These are phyloP conservation scores for Furcasterigmium sp. DNA, from an alignment of 2,329 filamentous ascomycete genomes.

Conservation along the genomic window DNA sequence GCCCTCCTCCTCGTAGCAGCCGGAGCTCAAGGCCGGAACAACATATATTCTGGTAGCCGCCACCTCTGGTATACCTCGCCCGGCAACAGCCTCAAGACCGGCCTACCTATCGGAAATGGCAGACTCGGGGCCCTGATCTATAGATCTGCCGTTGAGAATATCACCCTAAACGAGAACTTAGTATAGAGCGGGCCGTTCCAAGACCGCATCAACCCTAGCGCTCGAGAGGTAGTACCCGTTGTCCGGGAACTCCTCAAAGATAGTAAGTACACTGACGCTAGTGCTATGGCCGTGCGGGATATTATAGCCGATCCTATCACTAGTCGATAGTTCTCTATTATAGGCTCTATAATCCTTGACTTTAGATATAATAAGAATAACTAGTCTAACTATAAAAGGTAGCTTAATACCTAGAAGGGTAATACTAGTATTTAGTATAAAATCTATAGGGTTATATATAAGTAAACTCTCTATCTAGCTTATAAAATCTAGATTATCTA, in stretches of 20 bases:
- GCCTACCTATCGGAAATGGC: conserved; percentile 45
- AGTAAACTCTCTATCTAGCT: conserved; percentile 9
- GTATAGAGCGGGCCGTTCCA: conserved; percentile 40
- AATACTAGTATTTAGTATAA: conserved; percentile 30
- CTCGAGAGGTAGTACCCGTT: conserved; percentile 22
- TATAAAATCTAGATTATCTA: conserved; percentile 12
- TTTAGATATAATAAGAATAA: conserved; percentile 24
- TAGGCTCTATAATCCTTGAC: conserved; percentile 27
- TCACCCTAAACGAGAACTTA: conserved; percentile 42
- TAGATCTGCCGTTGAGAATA: conserved; percentile 33
- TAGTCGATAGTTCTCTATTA: conserved; percentile 31
- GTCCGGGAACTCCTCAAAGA: conserved; percentile 28
- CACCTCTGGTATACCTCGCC: conserved; percentile 6
- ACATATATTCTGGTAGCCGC: conserved; percentile 1
- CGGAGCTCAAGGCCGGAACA: background rate
- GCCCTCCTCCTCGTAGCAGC: background rate
- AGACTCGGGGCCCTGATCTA: conserved; percentile 35
- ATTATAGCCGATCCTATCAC: conserved; percentile 32
- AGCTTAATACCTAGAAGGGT: conserved; percentile 30
- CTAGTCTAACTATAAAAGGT: conserved; percentile 28
- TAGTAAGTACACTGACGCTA: conserved; percentile 28
- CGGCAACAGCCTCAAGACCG: conserved; percentile 12
- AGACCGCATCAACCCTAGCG: conserved; percentile 34
- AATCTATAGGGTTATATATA: conserved; percentile 20
- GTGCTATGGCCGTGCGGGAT: conserved; percentile 23